These are phyloP conservation scores for Cucurbita ficifolia DNA, from an alignment of 306 rosid species.

Conservation along the genomic window DNA sequence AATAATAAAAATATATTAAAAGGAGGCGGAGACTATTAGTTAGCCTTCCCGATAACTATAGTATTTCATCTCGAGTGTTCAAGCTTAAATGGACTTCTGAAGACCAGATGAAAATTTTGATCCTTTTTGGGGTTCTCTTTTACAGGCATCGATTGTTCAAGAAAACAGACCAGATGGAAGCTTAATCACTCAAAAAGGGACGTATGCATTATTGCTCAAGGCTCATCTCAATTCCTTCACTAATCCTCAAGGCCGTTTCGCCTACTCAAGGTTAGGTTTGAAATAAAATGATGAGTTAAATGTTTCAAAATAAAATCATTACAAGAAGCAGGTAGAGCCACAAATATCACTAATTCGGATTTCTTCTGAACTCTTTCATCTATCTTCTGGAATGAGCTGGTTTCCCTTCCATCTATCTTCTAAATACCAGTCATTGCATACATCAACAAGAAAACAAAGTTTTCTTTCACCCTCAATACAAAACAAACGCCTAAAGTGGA, in stretches of 20 bases:
- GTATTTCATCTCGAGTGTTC: neutral
- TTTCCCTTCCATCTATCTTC: neutral
- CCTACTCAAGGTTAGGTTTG: neutral
- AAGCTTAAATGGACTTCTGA: neutral
- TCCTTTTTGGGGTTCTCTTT: neutral
- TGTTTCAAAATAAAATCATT: neutral
- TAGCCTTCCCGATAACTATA: neutral
- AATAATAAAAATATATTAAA: neutral
- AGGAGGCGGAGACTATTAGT: constrained; percentile 11
- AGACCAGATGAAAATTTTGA: neutral
- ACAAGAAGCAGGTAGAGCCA: neutral
- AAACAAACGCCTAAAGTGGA: neutral
- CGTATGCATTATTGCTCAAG: neutral
- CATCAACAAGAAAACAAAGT: neutral
- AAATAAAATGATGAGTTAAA: neutral
- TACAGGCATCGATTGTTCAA: neutral
- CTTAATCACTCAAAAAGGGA: neutral
- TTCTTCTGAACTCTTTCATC: neutral
- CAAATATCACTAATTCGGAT: neutral
- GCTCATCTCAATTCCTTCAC: neutral
- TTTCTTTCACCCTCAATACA: neutral
- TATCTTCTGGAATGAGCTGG: neutral
- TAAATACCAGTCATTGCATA: neutral
- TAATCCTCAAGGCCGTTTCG: neutral
- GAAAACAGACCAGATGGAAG: neutral